phyloP scores from a whole-genome alignment of 2,329 filamentous ascomycete genomes.

The Rutstroemia sydowiana region DNA sequence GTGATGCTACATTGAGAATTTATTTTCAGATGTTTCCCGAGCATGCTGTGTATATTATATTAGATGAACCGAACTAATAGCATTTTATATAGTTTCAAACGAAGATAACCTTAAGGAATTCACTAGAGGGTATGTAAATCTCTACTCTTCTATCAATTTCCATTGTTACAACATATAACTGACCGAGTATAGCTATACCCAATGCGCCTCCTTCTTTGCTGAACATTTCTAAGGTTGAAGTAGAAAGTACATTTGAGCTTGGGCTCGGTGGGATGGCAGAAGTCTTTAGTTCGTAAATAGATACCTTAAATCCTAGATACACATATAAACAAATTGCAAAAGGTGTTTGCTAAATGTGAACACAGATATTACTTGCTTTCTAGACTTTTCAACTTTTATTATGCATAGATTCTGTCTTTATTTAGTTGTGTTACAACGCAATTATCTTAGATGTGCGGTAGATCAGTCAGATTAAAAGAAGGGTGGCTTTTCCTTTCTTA shows the following conservation, averaged over 20 bases:
- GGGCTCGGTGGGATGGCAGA: too few relatives aligned
- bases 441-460: too few relatives aligned
- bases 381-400: too few relatives aligned
- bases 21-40: not conserved
- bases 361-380: too few relatives aligned
- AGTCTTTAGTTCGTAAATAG: too few relatives aligned
- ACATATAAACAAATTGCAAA: too few relatives aligned
- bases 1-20: not conserved
- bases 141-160: not conserved
- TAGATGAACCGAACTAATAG: not conserved
- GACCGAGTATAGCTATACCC: not conserved
- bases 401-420: not conserved
- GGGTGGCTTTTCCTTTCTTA: too few relatives aligned
- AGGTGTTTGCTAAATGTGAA: too few relatives aligned
- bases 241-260: too few relatives aligned
- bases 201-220: not conserved
- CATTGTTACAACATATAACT: not conserved
- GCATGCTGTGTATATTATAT: not conserved
- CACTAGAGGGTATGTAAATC: not conserved
- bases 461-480: too few relatives aligned
- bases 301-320: too few relatives aligned
- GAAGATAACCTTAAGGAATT: slow-evolving; percentile 35
- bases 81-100: slow-evolving; percentile 17
- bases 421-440: too few relatives aligned
- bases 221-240: not conserved